A percentile compares a stretch with the other conserved stretches of the same genome.
Conservation (phyloP, 306 rosid genomes). For the Lithocarpus polystachyus region DNA sequence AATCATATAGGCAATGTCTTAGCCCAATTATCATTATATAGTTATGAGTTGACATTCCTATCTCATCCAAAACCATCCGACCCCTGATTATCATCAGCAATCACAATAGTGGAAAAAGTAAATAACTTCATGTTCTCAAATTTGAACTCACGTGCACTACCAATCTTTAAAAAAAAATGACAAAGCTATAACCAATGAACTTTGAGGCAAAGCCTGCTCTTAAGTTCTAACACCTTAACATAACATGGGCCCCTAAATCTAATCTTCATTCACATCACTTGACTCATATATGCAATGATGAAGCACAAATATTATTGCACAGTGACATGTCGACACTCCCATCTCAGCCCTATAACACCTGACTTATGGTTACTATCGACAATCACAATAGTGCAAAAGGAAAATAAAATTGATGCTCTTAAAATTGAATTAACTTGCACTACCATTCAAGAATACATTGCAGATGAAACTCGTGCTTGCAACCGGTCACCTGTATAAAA, state of each 20-base stretch:
- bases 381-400: background rate
- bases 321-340: background rate
- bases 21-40: background rate
- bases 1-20: background rate
- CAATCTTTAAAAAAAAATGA: conserved; percentile 24
- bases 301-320: background rate
- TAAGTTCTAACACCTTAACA: background rate
- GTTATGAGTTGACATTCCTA: background rate
- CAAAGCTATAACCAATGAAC: background rate
- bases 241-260: background rate
- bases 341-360: background rate
- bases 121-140: conserved; percentile 1
- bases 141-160: conserved; percentile 33
- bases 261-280: background rate
- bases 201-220: background rate
- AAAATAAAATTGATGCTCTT: background rate
- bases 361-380: background rate
- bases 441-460: conserved; percentile 98
- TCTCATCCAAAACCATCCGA: background rate
- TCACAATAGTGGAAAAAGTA: background rate
- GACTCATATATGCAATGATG: background rate
- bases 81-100: conserved; percentile 1
- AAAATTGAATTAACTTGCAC: conserved; percentile 6
- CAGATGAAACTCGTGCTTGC: conserved; percentile 97
- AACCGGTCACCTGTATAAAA: conserved; percentile 66